Evolutionary conservation across 2,329 filamentous ascomycete genomes (phyloP), one percentile per base, ranked within the genome.

Genomic region (Knoxdaviesia proteae): DNA sequence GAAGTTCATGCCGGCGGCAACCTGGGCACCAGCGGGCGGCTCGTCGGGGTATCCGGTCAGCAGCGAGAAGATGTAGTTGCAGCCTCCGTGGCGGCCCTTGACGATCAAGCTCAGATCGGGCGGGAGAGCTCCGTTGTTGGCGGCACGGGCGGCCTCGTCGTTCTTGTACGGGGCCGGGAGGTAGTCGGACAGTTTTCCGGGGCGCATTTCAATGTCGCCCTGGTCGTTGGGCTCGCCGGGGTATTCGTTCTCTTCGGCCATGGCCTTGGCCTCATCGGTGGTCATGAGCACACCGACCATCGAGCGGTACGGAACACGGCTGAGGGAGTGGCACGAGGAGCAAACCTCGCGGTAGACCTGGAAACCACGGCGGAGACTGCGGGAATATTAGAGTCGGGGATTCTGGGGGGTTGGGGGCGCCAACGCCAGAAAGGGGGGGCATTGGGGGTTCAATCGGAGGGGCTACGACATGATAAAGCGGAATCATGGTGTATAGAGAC

Each of bases 301-400:
- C 46, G 81, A 58, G 62, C 90, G 84, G 75, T 92, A 98, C 47
- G 90, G 88, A 46, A 98, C 77, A 69, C 90, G 84, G 64, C 71
- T 79, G 49, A 98, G 79, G 49, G 90, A 98, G 73, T 98, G 90
- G 76, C 90, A 98, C 54, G 84, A 84, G 48, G 87, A 77, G 74
- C 90, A 98, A 57, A 98, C 90, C 68, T 98, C 90, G 54, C 80
- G 84, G 74, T 98, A 98, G 59, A 98, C 90, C 68, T 94, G 87
- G 77, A 96, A 98, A 66, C 90, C 90, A 69, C 90, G 87, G 63
- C 90, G 90, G 52, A 98, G 86, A 56, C 87, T 94, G 52, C 43
- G 42, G 49, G 30, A 49, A 45, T 41, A 20, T 20, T 20, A 20
- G 20, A 20, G 2, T 20, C 20, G 20, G 20, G 20, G 20, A 20